Evolutionary conservation across 2,329 filamentous ascomycete species (phyloP).

Genomic region (Cladosporium sp.): DNA sequence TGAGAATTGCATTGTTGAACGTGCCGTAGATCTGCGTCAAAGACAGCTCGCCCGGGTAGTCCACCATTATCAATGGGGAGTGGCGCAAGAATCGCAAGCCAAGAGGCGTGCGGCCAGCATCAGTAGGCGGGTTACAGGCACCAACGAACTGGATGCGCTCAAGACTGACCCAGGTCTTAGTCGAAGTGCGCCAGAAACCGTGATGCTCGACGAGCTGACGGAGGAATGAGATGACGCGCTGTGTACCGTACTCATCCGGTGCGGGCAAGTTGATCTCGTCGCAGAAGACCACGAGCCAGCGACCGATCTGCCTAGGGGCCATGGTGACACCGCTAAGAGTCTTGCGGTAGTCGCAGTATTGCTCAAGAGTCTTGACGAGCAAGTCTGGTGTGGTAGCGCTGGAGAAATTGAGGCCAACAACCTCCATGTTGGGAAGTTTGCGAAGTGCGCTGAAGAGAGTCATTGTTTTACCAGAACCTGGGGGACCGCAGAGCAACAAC

Average conservation of each 20-base stretch:
- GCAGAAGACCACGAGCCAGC: constrained; percentile 98
- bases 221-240: constrained; percentile 94
- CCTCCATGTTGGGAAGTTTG: constrained; percentile 97
- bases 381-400: constrained; percentile 97
- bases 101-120: constrained; percentile 92
- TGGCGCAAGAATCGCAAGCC: constrained; percentile 91
- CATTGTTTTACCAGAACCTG: constrained; percentile 99
- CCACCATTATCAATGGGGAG: constrained; percentile 98
- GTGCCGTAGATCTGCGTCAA: constrained; percentile 97
- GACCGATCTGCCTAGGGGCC: constrained; percentile 90
- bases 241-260: constrained; percentile 94
- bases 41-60: constrained; percentile 94
- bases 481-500: constrained; percentile 89
- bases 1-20: constrained; percentile 92
- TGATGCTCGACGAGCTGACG: constrained; percentile 98
- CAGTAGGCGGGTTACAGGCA: constrained; percentile 96
- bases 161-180: constrained; percentile 96
- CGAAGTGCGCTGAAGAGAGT: constrained; percentile 95
- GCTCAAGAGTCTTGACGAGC: constrained; percentile 97
- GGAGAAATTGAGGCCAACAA: constrained; percentile 98
- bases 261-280: constrained; percentile 99
- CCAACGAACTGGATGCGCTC: constrained; percentile 99
- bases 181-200: constrained; percentile 95
- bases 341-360: constrained; percentile 99
- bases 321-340: constrained; percentile 93